Base-by-base conservation (phyloP, 108 stramenopile species). In the Conticribra guillardii region DNA sequence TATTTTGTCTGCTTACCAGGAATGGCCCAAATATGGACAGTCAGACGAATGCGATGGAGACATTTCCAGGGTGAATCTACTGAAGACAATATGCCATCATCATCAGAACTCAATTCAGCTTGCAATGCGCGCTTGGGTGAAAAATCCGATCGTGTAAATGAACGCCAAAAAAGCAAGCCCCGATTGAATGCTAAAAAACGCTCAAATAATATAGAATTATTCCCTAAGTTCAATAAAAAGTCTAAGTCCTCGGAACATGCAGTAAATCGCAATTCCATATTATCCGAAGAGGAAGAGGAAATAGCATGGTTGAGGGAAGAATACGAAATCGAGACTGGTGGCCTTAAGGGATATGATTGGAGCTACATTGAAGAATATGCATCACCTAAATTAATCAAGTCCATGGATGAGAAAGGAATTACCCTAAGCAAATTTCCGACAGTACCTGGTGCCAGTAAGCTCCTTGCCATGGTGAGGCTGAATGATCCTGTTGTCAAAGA, bases 281-380 rank as follows among this genome's bases (percentile, higher is more conserved):
- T 71, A 18, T 62, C 71, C 11, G 31, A 9, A 1, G 49, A 54
- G 33, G 71, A 71, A 37, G 71, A 62, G 41, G 71, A 71, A 54
- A 61, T 71, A 32, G 71, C 71, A 18, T 71, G 71, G 71, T 53
- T 76, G 24, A 60, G 75, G 17, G 75, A 63, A 21, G 75, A 76
- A 46, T 76, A 45, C 32, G 67, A 68, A 62, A 26, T 63, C 8
- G 67, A 76, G 4, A 63, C 54, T n/a, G 69, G 34, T 22, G 51
- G 51, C 11, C 17, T 63, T 9, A 68, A 63, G 52, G 65, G 67
- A 11, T 76, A 37, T 51, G 62, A 76, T 58, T 76, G 75, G 75
- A 61, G 57, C 46, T 76, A 76, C 46, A 76, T 76, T 19, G 75
- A 76, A 55, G 37, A 69, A 30, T 48, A 56, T 22, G 19, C 67